These are phyloP conservation scores for Acer yangbiense DNA, from an alignment of 345 rosid species.

Conservation along the genomic window DNA sequence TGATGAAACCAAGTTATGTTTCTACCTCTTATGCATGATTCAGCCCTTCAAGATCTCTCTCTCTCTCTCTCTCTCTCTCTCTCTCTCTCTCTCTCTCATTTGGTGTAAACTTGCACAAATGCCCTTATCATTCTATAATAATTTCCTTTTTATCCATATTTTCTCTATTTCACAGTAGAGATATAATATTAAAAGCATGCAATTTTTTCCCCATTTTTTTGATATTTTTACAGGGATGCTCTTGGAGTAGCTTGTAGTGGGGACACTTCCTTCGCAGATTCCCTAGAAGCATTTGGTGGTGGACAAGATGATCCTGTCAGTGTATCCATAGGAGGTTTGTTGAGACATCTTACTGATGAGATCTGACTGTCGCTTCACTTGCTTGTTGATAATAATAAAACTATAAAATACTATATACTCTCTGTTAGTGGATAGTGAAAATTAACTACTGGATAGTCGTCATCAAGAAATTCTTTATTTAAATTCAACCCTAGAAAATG, in stretches of 20 bases:
- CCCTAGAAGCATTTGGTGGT: constrained; percentile 84
- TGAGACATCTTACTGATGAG: constrained; percentile 6
- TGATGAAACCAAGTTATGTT: neutral
- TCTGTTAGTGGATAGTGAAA: neutral
- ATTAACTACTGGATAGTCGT: neutral
- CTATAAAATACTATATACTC: neutral
- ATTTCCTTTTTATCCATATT: neutral
- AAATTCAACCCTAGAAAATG: neutral
- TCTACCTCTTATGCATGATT: neutral
- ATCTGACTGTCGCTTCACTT: neutral
- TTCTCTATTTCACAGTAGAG: neutral
- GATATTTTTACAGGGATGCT: constrained; percentile 49
- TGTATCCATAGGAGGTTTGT: constrained; percentile 82
- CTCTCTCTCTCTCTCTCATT: neutral
- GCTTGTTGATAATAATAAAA: neutral
- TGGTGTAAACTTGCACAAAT: neutral
- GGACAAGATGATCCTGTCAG: constrained; percentile 87
- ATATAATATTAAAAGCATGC: neutral
- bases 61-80: neutral
- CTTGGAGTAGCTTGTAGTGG: constrained; percentile 76
- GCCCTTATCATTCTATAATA: neutral
- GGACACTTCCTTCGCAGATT: constrained; percentile 63
- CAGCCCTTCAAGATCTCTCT: neutral
- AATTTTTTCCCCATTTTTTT: neutral
- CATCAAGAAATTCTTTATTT: neutral